These are phyloP conservation scores for Xylaria sp. DNA, from an alignment of 2,329 filamentous ascomycete genomes.

Conservation along the genomic window DNA sequence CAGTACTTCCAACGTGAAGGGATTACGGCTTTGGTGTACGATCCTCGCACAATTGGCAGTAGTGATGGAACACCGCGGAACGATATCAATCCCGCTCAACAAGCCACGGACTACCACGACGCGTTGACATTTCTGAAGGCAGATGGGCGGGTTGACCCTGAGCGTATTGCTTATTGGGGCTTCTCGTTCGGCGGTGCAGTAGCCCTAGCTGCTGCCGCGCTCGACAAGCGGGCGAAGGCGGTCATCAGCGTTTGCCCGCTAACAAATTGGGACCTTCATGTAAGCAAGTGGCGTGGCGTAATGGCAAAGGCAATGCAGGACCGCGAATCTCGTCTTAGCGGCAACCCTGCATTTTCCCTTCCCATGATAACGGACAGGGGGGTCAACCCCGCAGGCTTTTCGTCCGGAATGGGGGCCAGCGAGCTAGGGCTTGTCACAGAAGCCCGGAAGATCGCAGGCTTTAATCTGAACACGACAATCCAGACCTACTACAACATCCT, in stretches of 20 bases:
- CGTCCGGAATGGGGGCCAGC: not conserved
- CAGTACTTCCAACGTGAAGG: not conserved
- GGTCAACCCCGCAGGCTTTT: conserved; percentile 8
- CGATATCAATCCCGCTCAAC: conserved; percentile 34
- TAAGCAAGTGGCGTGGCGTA: conserved; percentile 29
- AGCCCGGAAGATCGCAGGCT: not conserved
- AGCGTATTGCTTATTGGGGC: conserved; percentile 41
- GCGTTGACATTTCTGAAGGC: conserved; percentile 13
- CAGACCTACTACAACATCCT: conserved; percentile 43
- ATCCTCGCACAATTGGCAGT: conserved; percentile 40
- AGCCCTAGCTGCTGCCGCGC: conserved; percentile 31
- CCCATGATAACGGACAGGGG: conserved; percentile 9
- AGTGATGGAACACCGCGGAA: conserved; percentile 43
- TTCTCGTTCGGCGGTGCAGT: conserved; percentile 42
- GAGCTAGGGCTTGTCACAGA: conserved; percentile 6
- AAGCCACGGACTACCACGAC: conserved; percentile 38
- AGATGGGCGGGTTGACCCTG: conserved; percentile 30
- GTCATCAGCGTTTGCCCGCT: conserved; percentile 15
- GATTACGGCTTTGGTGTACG: conserved; percentile 40
- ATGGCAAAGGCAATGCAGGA: conserved; percentile 42
- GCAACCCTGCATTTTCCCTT: conserved; percentile 1
- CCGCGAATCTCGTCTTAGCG: conserved; percentile 29
- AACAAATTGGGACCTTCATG: conserved; percentile 12
- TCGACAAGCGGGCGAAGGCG: conserved; percentile 37
- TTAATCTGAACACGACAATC: not conserved